These are phyloP conservation scores for Claviceps digitariae DNA, from an alignment of 2,329 filamentous ascomycete genomes.

Conservation along the genomic window DNA sequence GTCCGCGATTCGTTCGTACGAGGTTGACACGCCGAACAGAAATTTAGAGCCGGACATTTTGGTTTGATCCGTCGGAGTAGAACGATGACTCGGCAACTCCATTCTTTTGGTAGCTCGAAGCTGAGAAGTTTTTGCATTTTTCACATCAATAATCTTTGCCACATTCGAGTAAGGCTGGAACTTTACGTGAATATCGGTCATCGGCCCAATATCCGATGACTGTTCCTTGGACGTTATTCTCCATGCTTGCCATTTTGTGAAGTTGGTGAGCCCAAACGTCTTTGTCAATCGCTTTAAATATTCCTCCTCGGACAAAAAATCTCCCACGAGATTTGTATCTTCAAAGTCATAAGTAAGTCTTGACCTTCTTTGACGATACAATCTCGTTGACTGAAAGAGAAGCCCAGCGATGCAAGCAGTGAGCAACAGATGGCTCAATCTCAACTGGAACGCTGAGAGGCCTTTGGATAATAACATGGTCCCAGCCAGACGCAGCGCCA, in stretches of 20 bases:
- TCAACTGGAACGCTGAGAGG: conserved; percentile 11
- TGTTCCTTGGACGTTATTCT: conserved; percentile 17
- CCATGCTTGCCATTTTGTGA: conserved; percentile 22
- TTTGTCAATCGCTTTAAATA: conserved; percentile 17
- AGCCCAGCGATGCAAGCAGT: conserved; percentile 14
- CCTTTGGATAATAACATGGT: conserved; percentile 16
- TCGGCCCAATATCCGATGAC: conserved; percentile 13
- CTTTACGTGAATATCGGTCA: conserved; percentile 17
- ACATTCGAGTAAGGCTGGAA: conserved; percentile 17
- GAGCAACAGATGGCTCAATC: conserved; percentile 12
- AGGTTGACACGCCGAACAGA: conserved; percentile 31
- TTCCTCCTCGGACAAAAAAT: conserved; percentile 17
- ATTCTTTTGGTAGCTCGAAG: conserved; percentile 18
- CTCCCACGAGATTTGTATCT: conserved; percentile 6
- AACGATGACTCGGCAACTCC: conserved; percentile 19
- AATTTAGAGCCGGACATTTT: conserved; percentile 26
- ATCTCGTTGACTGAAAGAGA: conserved; percentile 11
- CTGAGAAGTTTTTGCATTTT: conserved; percentile 12
- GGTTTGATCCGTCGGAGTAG: conserved; percentile 16
- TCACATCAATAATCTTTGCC: conserved; percentile 14
- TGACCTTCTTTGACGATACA: conserved; percentile 5
- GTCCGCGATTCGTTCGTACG: conserved; percentile 25
- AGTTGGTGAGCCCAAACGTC: conserved; percentile 16
- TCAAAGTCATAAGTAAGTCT: conserved; percentile 6
- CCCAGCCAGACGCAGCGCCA: conserved; percentile 5